Conservation (phyloP, 345 rosid species). For the Populus euphratica region DNA sequence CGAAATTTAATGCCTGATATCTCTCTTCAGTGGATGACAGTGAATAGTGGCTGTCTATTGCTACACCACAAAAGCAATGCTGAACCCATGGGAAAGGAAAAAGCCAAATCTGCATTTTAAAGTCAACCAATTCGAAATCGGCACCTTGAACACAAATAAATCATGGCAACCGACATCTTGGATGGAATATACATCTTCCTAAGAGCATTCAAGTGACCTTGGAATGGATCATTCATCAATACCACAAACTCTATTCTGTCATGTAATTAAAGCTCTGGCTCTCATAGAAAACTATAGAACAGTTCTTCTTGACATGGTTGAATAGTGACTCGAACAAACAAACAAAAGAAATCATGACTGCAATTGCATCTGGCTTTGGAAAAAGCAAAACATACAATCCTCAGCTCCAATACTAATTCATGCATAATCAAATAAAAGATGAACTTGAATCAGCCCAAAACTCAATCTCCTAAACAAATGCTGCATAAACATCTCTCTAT, state of each 20-base stretch:
- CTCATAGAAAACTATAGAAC: constrained; percentile 19
- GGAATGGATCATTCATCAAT: constrained; percentile 37
- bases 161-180: constrained; percentile 76
- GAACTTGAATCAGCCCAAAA: background rate
- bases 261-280: constrained; percentile 30
- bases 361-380: constrained; percentile 20
- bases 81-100: constrained; percentile 76
- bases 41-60: constrained; percentile 73
- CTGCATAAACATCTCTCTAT: background rate
- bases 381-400: constrained; percentile 12
- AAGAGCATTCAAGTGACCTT: constrained; percentile 40
- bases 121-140: constrained; percentile 95
- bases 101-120: constrained; percentile 96
- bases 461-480: background rate
- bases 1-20: constrained; percentile 75
- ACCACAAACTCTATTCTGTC: constrained; percentile 23
- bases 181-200: constrained; percentile 58
- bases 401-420: constrained; percentile 5
- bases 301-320: constrained; percentile 22
- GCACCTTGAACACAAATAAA: constrained; percentile 77
- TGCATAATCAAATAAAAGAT: constrained; percentile 1
- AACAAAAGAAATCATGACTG: constrained; percentile 21
- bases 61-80: constrained; percentile 98
- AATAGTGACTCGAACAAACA: constrained; percentile 18
- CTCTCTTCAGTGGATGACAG: constrained; percentile 79